phyloP scores from a whole-genome alignment of 1,284 basidiomycete genomes.

The Agroathelia rolfsii region DNA sequence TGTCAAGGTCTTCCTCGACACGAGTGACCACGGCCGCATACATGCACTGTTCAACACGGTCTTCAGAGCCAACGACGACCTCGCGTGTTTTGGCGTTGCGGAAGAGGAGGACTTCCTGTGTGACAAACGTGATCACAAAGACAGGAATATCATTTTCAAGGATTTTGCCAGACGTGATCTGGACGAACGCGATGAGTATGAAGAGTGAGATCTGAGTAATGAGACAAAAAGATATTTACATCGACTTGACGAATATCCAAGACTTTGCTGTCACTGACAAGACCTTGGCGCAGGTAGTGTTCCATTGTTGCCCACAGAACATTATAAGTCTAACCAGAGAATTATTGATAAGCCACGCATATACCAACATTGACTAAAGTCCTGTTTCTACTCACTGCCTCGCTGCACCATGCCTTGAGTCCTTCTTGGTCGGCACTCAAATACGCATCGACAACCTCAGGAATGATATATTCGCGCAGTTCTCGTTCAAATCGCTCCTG shows the following conservation, averaged over 20 bases:
- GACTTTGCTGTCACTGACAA: constrained; percentile 85
- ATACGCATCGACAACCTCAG: constrained; percentile 96
- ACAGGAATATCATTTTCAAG: constrained; percentile 88
- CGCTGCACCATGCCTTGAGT: constrained; percentile 88
- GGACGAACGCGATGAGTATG: constrained; percentile 4
- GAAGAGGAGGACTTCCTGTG: constrained; percentile 92
- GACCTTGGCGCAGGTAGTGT: constrained; percentile 83
- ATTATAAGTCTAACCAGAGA: constrained; percentile 70
- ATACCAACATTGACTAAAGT: constrained; percentile 1
- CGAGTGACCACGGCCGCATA: constrained; percentile 92
- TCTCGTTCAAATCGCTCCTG: constrained; percentile 86
- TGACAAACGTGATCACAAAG: constrained; percentile 88
- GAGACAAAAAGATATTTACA: constrained; percentile 35
- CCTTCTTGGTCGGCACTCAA: constrained; percentile 81
- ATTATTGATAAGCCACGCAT: constrained; percentile 2
- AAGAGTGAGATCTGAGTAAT: constrained; percentile 6
- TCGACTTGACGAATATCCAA: constrained; percentile 94
- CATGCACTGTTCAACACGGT: constrained; percentile 85
- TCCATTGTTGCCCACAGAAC: constrained; percentile 97
- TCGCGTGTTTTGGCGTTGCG: constrained; percentile 83
- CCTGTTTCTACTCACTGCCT: constrained; percentile 89
- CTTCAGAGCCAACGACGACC: constrained; percentile 78
- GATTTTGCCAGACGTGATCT: constrained; percentile 76
- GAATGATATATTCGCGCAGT: constrained; percentile 92
- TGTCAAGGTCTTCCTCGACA: constrained; percentile 75